Evolutionary conservation across 2,329 filamentous ascomycete genomes (phyloP), one percentile per base, ranked within the genome.

Genomic region (Incumbomyces delicatus): DNA sequence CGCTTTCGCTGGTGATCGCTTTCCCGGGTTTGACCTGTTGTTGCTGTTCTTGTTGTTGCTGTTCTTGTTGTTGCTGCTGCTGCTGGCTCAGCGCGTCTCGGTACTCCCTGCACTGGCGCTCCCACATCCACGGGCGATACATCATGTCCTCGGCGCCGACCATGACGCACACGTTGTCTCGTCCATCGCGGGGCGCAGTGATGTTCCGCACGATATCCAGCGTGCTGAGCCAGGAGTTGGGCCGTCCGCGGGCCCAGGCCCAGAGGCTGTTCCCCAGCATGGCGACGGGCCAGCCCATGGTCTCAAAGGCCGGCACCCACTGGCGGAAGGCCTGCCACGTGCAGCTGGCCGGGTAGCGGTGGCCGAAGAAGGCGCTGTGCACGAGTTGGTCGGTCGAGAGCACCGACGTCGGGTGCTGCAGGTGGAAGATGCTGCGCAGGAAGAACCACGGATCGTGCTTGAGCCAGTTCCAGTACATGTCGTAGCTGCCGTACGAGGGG

Each of bases 321-420:
- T 56, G 53, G 52, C 71, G 67, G 44, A 78, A 71, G 2, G 62
- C 59, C 2, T 59, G 41, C 5, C 8, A 27, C 1, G 76, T 64
- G 4, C 68, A 59, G 1, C 58, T 51, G 4, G 64, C 59, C 0
- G 70, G 66, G 39, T 70, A 71, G 12, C 58, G 51, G 0, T 66
- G 53, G 41, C 71, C 70, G 57, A 78, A 78, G 59, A 79, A 78
- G 1, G 67, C 70, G 3, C 62, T 63, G 16, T 66, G 66, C 1
- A 73, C 67, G 11, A 78, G 62, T n/a, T 58, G 56, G 0, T 72
- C 71, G 14, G 71, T 73, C 1, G 72, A 74, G 1, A 78, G 65
- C 1, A 74, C 69, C 40, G 74, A 77, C 50, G 70, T 70, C 12
- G 73, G 65, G 55, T 76, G 73, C 58, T 66, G 66, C 2, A 66